Evolutionary conservation across 2,329 filamentous ascomycete species (phyloP).

Genomic region (Xylariaceae sp.): DNA sequence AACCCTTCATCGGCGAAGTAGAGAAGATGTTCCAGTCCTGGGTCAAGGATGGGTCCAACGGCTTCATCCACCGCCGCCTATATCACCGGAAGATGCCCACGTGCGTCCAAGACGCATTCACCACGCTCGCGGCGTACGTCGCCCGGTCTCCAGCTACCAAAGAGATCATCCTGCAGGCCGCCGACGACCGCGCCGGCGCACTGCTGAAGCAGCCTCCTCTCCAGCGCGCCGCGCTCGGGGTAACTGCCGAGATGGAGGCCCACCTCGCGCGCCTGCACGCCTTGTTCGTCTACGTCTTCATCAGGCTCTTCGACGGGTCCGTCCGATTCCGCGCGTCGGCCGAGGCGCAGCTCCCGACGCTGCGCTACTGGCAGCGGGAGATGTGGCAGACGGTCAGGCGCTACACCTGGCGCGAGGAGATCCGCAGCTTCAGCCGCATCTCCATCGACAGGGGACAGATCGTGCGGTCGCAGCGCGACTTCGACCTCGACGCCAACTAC

Average conservation of each 20-base stretch:
- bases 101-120: constrained; percentile 8
- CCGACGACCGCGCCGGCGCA: constrained; percentile 6
- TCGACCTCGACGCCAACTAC: background rate
- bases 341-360: constrained; percentile 22
- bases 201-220: too few relatives aligned
- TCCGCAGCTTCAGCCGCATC: constrained; percentile 8
- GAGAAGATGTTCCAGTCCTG: constrained; percentile 7
- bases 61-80: constrained; percentile 6
- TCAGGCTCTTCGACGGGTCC: constrained; percentile 28
- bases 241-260: too few relatives aligned
- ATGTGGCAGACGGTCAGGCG: constrained; percentile 12
- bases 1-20: constrained; percentile 5
- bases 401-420: constrained; percentile 6
- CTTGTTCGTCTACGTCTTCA: constrained; percentile 24
- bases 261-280: constrained; percentile 19
- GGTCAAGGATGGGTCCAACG: constrained; percentile 3
- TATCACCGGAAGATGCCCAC: constrained; percentile 8
- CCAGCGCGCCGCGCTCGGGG: too few relatives aligned
- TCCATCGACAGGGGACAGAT: constrained; percentile 1
- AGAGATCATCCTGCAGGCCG: constrained; percentile 6
- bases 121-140: constrained; percentile 5
- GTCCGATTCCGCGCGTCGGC: constrained; percentile 24
- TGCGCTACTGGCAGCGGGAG: constrained; percentile 17
- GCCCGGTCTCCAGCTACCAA: constrained; percentile 6
- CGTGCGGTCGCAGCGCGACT: background rate